Evolutionary conservation across 805 yeast genomes (phyloP).

Genomic region (Candida arabinofermentans): DNA sequence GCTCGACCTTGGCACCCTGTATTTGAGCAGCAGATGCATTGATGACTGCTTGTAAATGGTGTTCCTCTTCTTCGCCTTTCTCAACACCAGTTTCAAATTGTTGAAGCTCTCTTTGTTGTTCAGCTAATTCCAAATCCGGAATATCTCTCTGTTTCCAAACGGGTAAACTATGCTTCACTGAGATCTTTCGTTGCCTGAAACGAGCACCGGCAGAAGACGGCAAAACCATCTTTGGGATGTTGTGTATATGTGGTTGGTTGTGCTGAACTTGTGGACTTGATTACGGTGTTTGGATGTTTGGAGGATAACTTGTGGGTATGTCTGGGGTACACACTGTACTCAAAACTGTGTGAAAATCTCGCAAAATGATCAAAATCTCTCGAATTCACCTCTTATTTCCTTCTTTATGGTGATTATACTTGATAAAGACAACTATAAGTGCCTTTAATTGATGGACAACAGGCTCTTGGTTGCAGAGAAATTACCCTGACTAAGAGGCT

Average conservation of each 20-base stretch:
- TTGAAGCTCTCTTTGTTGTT: constrained; percentile 80
- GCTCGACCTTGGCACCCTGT: constrained; percentile 45
- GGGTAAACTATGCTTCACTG: constrained; percentile 82
- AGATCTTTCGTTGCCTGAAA: constrained; percentile 91
- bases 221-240: constrained; percentile 27
- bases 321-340: too few species aligned
- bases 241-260: too few species aligned
- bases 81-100: constrained; percentile 97
- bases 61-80: constrained; percentile 95
- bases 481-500: constrained; percentile 1
- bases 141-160: constrained; percentile 75
- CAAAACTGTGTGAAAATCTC: too few species aligned
- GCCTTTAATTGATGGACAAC: neutral
- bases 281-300: too few species aligned
- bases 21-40: constrained; percentile 71
- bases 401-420: neutral
- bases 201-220: constrained; percentile 54
- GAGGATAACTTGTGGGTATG: too few species aligned
- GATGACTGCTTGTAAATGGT: constrained; percentile 88
- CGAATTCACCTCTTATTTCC: too few species aligned
- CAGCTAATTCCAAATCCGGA: constrained; percentile 74
- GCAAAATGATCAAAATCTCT: too few species aligned
- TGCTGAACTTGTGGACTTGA: too few species aligned
- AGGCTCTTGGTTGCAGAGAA: neutral
- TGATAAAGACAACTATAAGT: neutral